Conservation (phyloP, 495 filamentous ascomycete genomes). For the Penicillium angulare region DNA sequence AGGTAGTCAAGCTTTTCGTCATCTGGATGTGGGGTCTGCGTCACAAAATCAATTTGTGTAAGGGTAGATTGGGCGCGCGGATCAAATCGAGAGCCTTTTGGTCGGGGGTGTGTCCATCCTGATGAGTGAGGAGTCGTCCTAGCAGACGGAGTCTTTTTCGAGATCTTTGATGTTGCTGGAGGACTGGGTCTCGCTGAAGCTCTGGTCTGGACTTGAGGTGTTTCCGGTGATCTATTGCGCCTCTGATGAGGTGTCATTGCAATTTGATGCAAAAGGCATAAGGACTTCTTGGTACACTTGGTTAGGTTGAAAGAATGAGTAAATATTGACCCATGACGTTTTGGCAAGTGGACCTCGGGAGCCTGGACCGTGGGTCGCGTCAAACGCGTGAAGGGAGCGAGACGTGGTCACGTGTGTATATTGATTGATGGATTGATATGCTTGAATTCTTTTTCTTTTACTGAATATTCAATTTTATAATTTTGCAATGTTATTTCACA, state of each 20-base stretch:
- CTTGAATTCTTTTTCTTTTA: too few species aligned
- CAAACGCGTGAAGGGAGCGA: conserved; percentile 26
- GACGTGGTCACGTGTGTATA: not conserved
- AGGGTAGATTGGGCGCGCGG: conserved; percentile 36
- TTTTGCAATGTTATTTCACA: too few species aligned
- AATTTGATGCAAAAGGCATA: conserved; percentile 19
- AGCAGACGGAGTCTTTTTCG: conserved; percentile 19
- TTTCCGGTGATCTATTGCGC: conserved; percentile 15
- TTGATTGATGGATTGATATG: not conserved
- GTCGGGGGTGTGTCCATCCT: conserved; percentile 19
- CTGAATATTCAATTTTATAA: too few species aligned
- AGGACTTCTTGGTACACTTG: conserved; percentile 1
- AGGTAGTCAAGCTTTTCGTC: conserved; percentile 38
- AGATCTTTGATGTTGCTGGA: conserved; percentile 15
- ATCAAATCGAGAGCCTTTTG: conserved; percentile 18
- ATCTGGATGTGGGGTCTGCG: conserved; percentile 20
- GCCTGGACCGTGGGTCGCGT: conserved; percentile 11
- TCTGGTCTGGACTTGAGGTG: conserved; percentile 18
- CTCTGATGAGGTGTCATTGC: conserved; percentile 35
- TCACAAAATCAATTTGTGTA: conserved; percentile 46
- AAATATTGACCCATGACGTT: conserved; percentile 14
- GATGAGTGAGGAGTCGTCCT: conserved; percentile 22
- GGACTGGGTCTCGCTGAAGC: conserved; percentile 27
- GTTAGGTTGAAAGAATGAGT: not conserved
- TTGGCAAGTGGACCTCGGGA: conserved; percentile 7